Base-by-base conservation (phyloP, 805 yeast species). In the Tetrapisispora iriomotensis region DNA sequence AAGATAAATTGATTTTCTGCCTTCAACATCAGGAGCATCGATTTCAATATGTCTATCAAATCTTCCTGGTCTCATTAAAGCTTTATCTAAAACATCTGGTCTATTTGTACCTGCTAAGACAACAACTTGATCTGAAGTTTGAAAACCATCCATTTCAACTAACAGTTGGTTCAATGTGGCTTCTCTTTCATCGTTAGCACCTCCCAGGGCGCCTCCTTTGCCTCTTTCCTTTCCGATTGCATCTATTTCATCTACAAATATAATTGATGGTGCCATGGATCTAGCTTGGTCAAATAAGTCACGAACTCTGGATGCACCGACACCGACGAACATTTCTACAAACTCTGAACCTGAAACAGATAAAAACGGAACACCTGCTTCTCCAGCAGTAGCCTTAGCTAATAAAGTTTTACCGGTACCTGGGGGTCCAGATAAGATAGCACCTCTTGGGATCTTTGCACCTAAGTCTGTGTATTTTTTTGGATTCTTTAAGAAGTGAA, bases 361-460 rank as follows among this genome's bases (percentile, higher is more conserved):
- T 53, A 79, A 79, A 60, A 92, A 92, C 31, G 99, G 96, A 29
- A 92, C 98, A 41, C 92, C 94, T 0, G 99, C 98, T 62, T 92
- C 99, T 49, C 98, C 98, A 2, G 98, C 98, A 36, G 97, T 92
- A 5, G 99, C 99, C 58, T 86, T 90, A 10, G 99, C 99, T 37
- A 92, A 67, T 39, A 92, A 68, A 1, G 99, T 92, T 61, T 92
- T 92, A 77, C 99, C 99, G 8, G 98, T 92, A 68, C 99, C 99
- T 37, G 99, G 99, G 14, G 98, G 95, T 36, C 99, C 99, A 1
- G 95, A 82, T 41, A 92, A 67, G 44, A 92, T 85, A 8, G 98
- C 98, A 51, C 99, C 99, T 58, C 97, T 77, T 35, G 99, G 99
- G 49, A 92, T 92, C 60, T 87, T 85, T 29, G 97, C 99, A 29